These are phyloP conservation scores for Psilocybe tampanensis DNA, from an alignment of 768 basidiomycete genomes.

Conservation along the genomic window DNA sequence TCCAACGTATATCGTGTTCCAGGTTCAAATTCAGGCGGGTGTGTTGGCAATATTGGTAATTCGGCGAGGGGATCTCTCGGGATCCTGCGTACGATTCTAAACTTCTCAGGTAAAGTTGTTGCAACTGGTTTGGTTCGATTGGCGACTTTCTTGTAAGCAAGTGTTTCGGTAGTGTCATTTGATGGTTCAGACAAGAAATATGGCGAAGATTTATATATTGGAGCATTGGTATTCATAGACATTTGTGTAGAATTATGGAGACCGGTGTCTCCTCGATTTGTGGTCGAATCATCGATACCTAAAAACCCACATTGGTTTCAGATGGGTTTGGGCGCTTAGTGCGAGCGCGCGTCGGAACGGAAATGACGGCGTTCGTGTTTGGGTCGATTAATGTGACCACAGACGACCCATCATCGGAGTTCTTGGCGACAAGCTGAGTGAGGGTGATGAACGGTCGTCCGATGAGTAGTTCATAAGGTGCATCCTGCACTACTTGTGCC, in stretches of 20 bases:
- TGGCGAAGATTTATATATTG: neutral
- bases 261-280: neutral
- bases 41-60: neutral
- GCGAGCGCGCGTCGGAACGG: constrained; percentile 7
- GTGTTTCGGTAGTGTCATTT: neutral
- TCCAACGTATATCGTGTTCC: neutral
- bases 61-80: neutral
- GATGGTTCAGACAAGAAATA: neutral
- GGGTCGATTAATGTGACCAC: constrained; percentile 17
- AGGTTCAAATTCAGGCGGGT: neutral
- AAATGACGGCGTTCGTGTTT: constrained; percentile 11
- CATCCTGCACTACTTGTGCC: constrained; percentile 21
- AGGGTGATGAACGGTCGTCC: constrained; percentile 23
- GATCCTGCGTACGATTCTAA: neutral
- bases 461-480: constrained; percentile 23
- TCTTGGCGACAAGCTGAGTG: constrained; percentile 4
- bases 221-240: neutral
- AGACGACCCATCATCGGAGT: constrained; percentile 6
- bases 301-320: constrained; percentile 6
- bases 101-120: neutral
- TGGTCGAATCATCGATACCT: constrained; percentile 8
- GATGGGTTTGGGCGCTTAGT: neutral
- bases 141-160: neutral
- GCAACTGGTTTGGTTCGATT: neutral
- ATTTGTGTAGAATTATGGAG: neutral